Base-by-base conservation (phyloP, 2,329 filamentous ascomycete genomes). In the Claviceps monticola region DNA sequence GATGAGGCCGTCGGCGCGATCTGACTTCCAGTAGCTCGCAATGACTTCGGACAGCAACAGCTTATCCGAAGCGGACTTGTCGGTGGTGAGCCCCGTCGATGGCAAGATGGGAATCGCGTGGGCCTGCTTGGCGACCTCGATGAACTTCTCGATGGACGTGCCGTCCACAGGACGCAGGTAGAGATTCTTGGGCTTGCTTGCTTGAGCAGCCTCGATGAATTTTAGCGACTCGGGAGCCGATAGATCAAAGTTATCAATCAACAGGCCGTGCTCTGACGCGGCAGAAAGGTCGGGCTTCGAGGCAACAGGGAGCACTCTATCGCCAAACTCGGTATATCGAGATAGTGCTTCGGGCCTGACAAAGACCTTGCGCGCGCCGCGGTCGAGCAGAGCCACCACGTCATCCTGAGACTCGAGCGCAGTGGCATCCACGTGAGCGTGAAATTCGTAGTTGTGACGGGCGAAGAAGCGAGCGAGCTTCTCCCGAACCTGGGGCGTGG, bases 341-440 rank as follows among this genome's bases (percentile, higher is more conserved):
- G 74, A 71, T 50, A 94, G 71, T 64, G 88, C 84, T 52, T 82
- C 75, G 47, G 82, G 77, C 17, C 78, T 77, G 49, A 95, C 86
- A 65, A 97, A 93, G 56, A 93, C 84, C 64, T 84, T 93, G 50
- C 82, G 79, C 6, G 89, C 88, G 54, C 93, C 93, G 56, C 82
- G 79, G 65, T 98, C 87, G 52, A 98, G 80, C 38, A 97, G 75
- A 46, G 85, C 78, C 51, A 91, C 71, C 38, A 97, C 74, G 56
- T 94, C 85, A 58, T 89, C 84, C 51, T 74, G 72, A 11, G 82
- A 81, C 36, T 78, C 67, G 41, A 97, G 74, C 21, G 71, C 70
- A 4, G 86, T 84, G 49, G 83, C 88, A 60, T 95, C 88, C 58
- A 95, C 78, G 65, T 86, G 89, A 57, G 86, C 78, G 57, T 76